These are phyloP conservation scores for Saccharomyces hybrid DNA, from an alignment of 1,139 yeast species.

Conservation along the genomic window DNA sequence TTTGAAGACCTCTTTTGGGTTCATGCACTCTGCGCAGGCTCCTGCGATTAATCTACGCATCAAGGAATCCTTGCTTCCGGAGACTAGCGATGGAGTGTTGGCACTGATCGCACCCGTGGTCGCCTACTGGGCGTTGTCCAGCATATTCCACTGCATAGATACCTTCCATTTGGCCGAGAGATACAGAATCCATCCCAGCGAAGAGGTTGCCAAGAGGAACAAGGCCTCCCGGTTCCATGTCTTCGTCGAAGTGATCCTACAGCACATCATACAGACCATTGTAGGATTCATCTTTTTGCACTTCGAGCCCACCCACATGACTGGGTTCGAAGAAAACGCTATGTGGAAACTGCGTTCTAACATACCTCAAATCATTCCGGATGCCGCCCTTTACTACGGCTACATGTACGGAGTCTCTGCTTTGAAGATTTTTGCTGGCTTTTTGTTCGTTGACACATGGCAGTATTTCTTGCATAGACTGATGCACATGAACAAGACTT, in stretches of 20 bases:
- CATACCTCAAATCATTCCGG: slow-evolving; percentile 39
- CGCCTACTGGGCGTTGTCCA: slow-evolving; percentile 76
- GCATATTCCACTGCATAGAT: slow-evolving; percentile 69
- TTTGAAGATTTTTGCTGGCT: slow-evolving; percentile 52
- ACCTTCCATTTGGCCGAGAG: slow-evolving; percentile 64
- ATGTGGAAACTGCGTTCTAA: slow-evolving; percentile 58
- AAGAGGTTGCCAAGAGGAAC: slow-evolving; percentile 69
- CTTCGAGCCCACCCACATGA: slow-evolving; percentile 55
- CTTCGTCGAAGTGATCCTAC: slow-evolving; percentile 69
- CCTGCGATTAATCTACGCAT: slow-evolving; percentile 13
- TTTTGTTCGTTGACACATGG: slow-evolving; percentile 83
- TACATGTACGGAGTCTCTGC: slow-evolving; percentile 58
- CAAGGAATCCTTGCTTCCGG: slow-evolving; percentile 14
- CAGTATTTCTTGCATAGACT: slow-evolving; percentile 81
- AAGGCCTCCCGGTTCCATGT: slow-evolving; percentile 66
- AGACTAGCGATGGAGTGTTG: slow-evolving; percentile 50
- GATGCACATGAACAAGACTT: slow-evolving; percentile 74
- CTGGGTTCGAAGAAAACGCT: slow-evolving; percentile 64
- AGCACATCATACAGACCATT: slow-evolving; percentile 73
- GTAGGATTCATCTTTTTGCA: slow-evolving; percentile 52
- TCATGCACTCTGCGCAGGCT: slow-evolving; percentile 17
- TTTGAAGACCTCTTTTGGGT: slow-evolving; percentile 14
- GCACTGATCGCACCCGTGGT: slow-evolving; percentile 69
- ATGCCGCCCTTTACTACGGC: slow-evolving; percentile 38
- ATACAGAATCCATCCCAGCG: slow-evolving; percentile 86